Conservation (phyloP, 1,139 yeast genomes). For the Yamadazyma atlantica region DNA sequence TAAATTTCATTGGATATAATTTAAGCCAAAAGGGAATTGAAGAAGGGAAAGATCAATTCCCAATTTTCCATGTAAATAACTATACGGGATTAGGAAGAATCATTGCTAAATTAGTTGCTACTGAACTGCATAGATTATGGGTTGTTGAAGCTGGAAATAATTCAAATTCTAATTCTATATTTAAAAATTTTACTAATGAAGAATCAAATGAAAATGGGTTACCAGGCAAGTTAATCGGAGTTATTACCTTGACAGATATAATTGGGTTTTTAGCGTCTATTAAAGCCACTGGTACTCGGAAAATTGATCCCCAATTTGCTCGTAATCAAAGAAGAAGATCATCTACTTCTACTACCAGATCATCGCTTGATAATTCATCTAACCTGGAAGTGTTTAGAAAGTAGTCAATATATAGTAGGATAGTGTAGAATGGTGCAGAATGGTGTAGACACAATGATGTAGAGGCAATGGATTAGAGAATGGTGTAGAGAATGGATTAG, state of each 20-base stretch:
- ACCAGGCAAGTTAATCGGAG: slow-evolving; percentile 84
- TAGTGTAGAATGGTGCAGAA: not conserved
- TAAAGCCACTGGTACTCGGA: slow-evolving; percentile 49
- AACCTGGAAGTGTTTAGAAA: slow-evolving; percentile 15
- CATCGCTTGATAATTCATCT: slow-evolving; percentile 30
- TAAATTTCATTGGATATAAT: slow-evolving; percentile 84
- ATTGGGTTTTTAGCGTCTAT: slow-evolving; percentile 75
- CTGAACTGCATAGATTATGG: slow-evolving; percentile 92
- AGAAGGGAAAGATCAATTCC: slow-evolving; percentile 94
- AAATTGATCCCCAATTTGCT: slow-evolving; percentile 79
- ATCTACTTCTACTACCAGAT: slow-evolving; percentile 46
- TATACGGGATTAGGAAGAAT: slow-evolving; percentile 82
- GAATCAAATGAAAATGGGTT: slow-evolving; percentile 32
- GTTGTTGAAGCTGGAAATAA: slow-evolving; percentile 61
- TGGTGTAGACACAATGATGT: too few relatives aligned
- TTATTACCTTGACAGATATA: slow-evolving; percentile 86
- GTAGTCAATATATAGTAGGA: slow-evolving; percentile 1
- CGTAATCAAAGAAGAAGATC: slow-evolving; percentile 84
- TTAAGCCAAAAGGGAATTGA: slow-evolving; percentile 86
- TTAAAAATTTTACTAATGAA: slow-evolving; percentile 17
- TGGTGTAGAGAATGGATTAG: too few relatives aligned
- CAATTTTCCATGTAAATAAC: slow-evolving; percentile 88
- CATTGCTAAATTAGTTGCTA: slow-evolving; percentile 91
- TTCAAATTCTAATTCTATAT: slow-evolving; percentile 15
- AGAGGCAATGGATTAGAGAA: too few relatives aligned